phyloP scores from a whole-genome alignment of 2,329 filamentous ascomycete species.

The Xylaria sp. region DNA sequence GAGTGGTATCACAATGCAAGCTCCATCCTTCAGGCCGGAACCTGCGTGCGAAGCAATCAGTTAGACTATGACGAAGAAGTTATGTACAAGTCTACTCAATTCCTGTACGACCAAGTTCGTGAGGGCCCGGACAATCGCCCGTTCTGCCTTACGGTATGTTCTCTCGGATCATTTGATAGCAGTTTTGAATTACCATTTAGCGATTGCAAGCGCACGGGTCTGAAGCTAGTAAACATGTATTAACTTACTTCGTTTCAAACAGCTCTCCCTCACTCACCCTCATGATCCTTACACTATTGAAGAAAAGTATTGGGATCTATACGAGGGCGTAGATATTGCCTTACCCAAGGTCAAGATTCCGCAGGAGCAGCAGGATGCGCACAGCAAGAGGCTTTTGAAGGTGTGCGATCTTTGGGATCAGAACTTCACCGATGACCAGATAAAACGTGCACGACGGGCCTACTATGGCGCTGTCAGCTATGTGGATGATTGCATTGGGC shows the following conservation, averaged over 20 bases:
- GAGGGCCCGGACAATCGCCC: slow-evolving; percentile 77
- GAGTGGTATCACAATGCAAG: slow-evolving; percentile 98
- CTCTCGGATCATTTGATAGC: neutral
- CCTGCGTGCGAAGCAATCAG: slow-evolving; percentile 91
- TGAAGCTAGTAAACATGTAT: slow-evolving; percentile 2
- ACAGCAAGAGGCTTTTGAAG: slow-evolving; percentile 86
- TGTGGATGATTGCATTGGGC: slow-evolving; percentile 91
- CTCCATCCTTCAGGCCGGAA: slow-evolving; percentile 88
- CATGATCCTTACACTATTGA: slow-evolving; percentile 97
- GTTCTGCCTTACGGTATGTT: slow-evolving; percentile 79
- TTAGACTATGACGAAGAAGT: slow-evolving; percentile 96
- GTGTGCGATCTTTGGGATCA: slow-evolving; percentile 88
- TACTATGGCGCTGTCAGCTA: slow-evolving; percentile 96
- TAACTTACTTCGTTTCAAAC: slow-evolving; percentile 21
- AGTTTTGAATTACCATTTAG: neutral
- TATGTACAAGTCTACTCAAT: slow-evolving; percentile 90
- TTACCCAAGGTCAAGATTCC: slow-evolving; percentile 81
- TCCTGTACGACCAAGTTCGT: slow-evolving; percentile 90
- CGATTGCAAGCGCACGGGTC: neutral
- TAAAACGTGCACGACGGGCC: slow-evolving; percentile 84
- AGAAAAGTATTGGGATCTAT: slow-evolving; percentile 91
- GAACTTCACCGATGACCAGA: slow-evolving; percentile 84
- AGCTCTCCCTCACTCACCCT: slow-evolving; percentile 89
- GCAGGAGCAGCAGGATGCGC: slow-evolving; percentile 83
- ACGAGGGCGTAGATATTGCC: slow-evolving; percentile 87